Evolutionary conservation across 305 asterid species (phyloP), one percentile per base, ranked within the genome.

Genomic region (Fraxinus velutina): DNA sequence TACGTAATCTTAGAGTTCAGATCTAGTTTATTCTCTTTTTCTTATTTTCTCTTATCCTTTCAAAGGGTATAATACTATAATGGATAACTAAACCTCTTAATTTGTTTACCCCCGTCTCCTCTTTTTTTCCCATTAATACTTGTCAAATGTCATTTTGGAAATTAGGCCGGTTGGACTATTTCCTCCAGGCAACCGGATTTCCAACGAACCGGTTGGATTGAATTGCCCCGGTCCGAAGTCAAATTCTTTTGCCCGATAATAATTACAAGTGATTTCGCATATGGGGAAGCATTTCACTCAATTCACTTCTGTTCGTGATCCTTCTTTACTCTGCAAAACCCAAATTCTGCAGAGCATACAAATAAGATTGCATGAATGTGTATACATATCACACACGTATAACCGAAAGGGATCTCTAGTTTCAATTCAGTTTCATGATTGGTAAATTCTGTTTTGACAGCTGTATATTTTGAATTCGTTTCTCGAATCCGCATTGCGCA

Each of bases 281-380:
- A 76, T 86, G 75, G 19, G 32, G 33, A 27, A 66, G 13, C 27
- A 66, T 60, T 78, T 33, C 81, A 78, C 78, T 76, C 37, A 2
- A 36, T 36, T 36, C 44, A 36, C 44, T 36, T 36, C 36, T 27
- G 34, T 73, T 78, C 77, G 80, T 87, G 89, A 86, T 86, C 83
- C 85, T 80, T 81, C 36, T 84, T 75, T 57, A 50, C 86, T 78
- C 86, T 79, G 85, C 87, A n/a, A 34, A 85, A 82, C 70, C 82
- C 87, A 75, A 57, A 85, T 79, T 27, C 80, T 78, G 66, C 80
- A 64, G 13, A 78, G 80, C 84, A 57, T 39, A 52, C 66, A 9
- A 30, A 81, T 9, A 74, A 37, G 79, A 79, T 81, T 85, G 81
- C 85, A 76, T 79, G 84, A 85, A 80, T 82, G 86, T 84, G 34